Conservation (phyloP, 768 basidiomycete species). For the Lactifluus subvellereus region DNA sequence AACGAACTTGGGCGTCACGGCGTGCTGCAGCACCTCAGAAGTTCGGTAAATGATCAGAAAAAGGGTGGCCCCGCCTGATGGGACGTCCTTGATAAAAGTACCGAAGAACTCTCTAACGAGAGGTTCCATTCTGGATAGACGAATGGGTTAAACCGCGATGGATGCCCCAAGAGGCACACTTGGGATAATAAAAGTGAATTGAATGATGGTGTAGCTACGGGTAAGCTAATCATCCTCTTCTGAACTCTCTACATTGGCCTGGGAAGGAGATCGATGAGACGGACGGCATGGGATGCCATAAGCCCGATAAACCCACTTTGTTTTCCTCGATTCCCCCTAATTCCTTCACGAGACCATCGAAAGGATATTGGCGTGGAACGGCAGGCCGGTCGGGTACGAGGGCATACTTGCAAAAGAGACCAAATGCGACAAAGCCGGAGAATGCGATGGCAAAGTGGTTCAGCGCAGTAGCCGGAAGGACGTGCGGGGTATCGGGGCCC, state of each 20-base stretch:
- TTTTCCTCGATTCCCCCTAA: slow-evolving; percentile 75
- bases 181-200: background rate
- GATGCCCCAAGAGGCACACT: background rate
- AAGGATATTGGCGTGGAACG: slow-evolving; percentile 72
- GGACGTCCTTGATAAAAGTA: background rate
- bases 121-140: background rate
- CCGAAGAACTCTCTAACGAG: background rate
- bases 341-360: slow-evolving; percentile 65
- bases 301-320: slow-evolving; percentile 45
- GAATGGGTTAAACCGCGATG: background rate
- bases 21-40: background rate
- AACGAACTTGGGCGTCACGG: background rate
- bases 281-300: background rate
- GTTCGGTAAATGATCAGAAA: background rate
- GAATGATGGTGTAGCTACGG: background rate
- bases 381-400: slow-evolving; percentile 58
- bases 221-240: slow-evolving; percentile 31
- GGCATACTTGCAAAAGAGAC: slow-evolving; percentile 48
- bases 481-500: slow-evolving; percentile 71
- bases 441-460: slow-evolving; percentile 59
- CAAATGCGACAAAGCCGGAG: slow-evolving; percentile 58
- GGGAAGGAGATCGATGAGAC: slow-evolving; percentile 9
- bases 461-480: slow-evolving; percentile 54
- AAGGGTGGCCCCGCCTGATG: background rate
- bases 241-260: slow-evolving; percentile 37